Evolutionary conservation across 768 basidiomycete species (phyloP).

Genomic region (Dendrothele bispora): DNA sequence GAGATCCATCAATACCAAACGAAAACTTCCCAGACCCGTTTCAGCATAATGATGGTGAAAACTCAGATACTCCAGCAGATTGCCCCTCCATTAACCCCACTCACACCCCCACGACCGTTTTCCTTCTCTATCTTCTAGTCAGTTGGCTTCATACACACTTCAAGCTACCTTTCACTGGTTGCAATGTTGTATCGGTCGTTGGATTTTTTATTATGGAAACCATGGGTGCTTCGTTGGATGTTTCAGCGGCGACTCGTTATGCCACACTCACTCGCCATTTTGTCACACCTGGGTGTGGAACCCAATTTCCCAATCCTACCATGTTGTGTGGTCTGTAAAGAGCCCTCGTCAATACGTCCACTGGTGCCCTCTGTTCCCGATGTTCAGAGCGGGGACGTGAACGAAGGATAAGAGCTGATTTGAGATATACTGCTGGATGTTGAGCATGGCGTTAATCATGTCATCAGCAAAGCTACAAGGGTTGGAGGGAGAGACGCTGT

Average conservation of each 20-base stretch:
- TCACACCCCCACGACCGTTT: too few species aligned
- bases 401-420: slow-evolving; percentile 84
- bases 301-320: slow-evolving; percentile 16
- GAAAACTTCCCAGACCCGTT: neutral
- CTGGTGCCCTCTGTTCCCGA: neutral
- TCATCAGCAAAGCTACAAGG: slow-evolving; percentile 36
- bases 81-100: slow-evolving; percentile 17
- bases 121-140: slow-evolving; percentile 21
- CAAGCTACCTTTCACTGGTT: slow-evolving; percentile 24
- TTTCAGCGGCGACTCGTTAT: slow-evolving; percentile 13
- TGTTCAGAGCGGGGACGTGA: slow-evolving; percentile 62
- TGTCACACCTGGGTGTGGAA: slow-evolving; percentile 14
- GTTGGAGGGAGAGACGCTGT: slow-evolving; percentile 42
- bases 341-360: slow-evolving; percentile 12
- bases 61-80: neutral
- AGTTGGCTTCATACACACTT: slow-evolving; percentile 26
- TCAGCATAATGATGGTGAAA: neutral
- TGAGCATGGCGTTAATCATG: slow-evolving; percentile 41
- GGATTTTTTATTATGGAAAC: slow-evolving; percentile 14
- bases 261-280: slow-evolving; percentile 19
- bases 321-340: slow-evolving; percentile 19
- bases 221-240: slow-evolving; percentile 4
- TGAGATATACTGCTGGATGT: slow-evolving; percentile 82
- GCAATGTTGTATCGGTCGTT: slow-evolving; percentile 18
- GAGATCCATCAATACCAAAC: too few species aligned